Evolutionary conservation across 192 early-diverging fungal species (phyloP), one percentile per base, ranked within the genome.

Genomic region (Coemansia sp.): DNA sequence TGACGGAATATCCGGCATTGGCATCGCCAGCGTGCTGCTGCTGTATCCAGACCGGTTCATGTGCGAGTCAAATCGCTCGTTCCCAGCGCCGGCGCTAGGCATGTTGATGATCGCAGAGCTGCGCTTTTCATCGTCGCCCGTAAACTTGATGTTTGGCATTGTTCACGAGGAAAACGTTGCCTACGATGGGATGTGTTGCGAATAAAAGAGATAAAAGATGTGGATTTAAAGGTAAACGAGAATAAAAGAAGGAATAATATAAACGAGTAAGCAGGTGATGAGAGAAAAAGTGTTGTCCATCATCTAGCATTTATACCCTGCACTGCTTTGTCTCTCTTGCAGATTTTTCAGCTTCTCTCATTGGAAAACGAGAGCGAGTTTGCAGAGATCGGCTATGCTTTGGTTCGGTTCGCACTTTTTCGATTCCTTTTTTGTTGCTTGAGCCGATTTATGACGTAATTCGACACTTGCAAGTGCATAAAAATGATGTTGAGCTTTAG

Each of bases 301-400:
- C 22, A 23, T n/a, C 25, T 53, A 12, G 19, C 10, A 25, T 53
- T 53, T 53, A 53, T 26, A 53, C 51, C 69, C 19, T 53, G 83
- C 5, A 64, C 64, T 62, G 82, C 83, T 37, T 64, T 80, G 5
- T 12, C 51, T 17, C 19, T 53, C 51, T 90, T 93, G 65, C 56
- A 67, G 35, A 94, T 92, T 69, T 77, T 85, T 7, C 67, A 63
- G 21, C 19, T 52, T n/a, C 39, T 2, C 41, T 3, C 14, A 43
- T 43, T 43, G 41, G 41, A 4, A n/a, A 43, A 16, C 41, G 14
- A 16, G 4, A 3, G 41, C 41, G 16, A 16, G 41, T 3, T 43
- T 43, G 41, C 41, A 11, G 41, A 43, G 41, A 43, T 43, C 41
- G 10, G 16, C 41, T 43, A 3, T 43, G 10, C 41, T 16, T n/a